Evolutionary conservation across 2,329 filamentous ascomycete genomes (phyloP), one percentile per base, ranked within the genome.

Genomic region (Apiospora sp.): DNA sequence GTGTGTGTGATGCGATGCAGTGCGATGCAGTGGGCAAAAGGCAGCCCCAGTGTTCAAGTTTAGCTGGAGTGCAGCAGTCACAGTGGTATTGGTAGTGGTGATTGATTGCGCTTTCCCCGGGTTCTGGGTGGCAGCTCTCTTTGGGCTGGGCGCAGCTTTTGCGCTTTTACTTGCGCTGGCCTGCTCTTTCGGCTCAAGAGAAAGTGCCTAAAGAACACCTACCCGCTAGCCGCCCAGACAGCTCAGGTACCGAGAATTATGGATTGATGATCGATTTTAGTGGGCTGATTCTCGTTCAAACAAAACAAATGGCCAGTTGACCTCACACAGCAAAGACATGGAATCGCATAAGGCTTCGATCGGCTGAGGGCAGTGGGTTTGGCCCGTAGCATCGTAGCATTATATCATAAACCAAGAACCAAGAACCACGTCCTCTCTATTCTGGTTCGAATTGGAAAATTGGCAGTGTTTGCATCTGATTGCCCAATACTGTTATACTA

Each of bases 171-270:
- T n/a, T 61, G 30, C 19, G 34, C 22, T 54, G n/a, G 16, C 19
- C 19, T 37, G 16, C 54, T 37, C 54, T 34, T 61, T 37, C 27
- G 54, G 27, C 14, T 12, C 54, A 61, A 61, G 54, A 27, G 37
- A 64, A 37, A 22, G 37, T 34, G 37, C 58, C 34, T 41, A 64
- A 64, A 64, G 10, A 61, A 37, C 44, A 30, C 19, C 19, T 34
- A 24, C 34, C 58, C 30, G 34, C 58, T 64, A 64, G 58, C 41
- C 41, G 58, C 41, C 41, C 34, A 64, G 58, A 64, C 58, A 64
- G 58, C 34, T 41, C 58, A 64, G 58, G 58, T 64, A 64, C 58
- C 58, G 58, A 41, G 37, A 64, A 64, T 34, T 41, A 64, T 64
- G 58, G 58, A 24, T 64, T 41, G 58, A 10, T 64, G 58, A 64